Conservation (phyloP, 2,329 filamentous ascomycete species). For the Cladophialophora exuberans region DNA sequence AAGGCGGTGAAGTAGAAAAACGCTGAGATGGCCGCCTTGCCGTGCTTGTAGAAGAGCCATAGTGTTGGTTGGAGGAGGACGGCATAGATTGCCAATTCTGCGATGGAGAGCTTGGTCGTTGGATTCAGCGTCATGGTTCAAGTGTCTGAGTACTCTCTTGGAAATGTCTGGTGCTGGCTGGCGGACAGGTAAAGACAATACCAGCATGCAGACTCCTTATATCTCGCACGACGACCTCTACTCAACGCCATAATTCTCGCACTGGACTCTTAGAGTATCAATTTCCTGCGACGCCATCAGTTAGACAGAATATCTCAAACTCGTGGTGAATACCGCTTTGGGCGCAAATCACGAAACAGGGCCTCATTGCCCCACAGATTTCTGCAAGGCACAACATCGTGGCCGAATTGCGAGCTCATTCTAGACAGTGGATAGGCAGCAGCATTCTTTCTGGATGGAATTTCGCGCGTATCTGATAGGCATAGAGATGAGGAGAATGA, state of each 20-base stretch:
- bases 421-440: slow-evolving; percentile 4
- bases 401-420: not conserved
- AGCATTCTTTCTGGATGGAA: not conserved
- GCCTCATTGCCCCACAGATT: not conserved
- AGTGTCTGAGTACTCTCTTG: not conserved
- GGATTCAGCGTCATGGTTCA: slow-evolving; percentile 15
- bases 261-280: no score
- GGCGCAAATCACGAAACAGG: slow-evolving; percentile 1
- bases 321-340: not conserved
- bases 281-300: not conserved
- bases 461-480: no score
- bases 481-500: not conserved
- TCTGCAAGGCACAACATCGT: not conserved
- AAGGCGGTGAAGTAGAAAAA: slow-evolving; percentile 47
- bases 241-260: not conserved
- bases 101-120: slow-evolving; percentile 20
- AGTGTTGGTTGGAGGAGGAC: slow-evolving; percentile 37
- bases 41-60: slow-evolving; percentile 42
- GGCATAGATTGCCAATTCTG: slow-evolving; percentile 40
- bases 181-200: no score
- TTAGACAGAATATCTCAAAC: not conserved
- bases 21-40: slow-evolving; percentile 40
- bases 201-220: no score
- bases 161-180: not conserved
- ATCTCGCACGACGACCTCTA: not conserved